phyloP scores from a whole-genome alignment of 2,329 filamentous ascomycete genomes.

The Pseudogymnoascus sp. region DNA sequence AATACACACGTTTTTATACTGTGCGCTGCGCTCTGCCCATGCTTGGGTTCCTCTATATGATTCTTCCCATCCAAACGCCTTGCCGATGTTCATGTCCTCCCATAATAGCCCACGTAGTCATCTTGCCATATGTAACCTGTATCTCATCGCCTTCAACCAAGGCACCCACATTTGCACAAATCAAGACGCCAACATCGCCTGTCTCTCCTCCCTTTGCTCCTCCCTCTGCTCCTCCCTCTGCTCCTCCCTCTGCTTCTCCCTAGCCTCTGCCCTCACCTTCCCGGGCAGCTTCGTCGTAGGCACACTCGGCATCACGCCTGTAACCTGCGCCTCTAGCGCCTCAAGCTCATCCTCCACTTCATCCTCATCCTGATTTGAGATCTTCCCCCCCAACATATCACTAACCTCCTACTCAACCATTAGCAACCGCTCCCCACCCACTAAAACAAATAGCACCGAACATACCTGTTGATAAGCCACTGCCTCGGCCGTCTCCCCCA shows the following conservation, averaged over 20 bases:
- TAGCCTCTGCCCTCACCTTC: conserved; percentile 24
- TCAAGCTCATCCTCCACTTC: conserved; percentile 95
- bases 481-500: conserved; percentile 87
- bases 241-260: conserved; percentile 20
- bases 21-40: neutral
- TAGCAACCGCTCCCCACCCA: neutral
- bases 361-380: conserved; percentile 93
- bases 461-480: conserved; percentile 81
- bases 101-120: neutral
- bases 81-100: neutral
- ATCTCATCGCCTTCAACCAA: neutral
- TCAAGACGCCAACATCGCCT: conserved; percentile 26
- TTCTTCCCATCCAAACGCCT: neutral
- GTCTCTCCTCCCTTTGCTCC: conserved; percentile 18
- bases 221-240: conserved; percentile 20
- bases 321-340: conserved; percentile 62
- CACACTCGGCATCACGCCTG: conserved; percentile 28
- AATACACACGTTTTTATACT: neutral
- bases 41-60: neutral
- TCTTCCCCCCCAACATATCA: conserved; percentile 79
- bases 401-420: conserved; percentile 65
- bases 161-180: neutral
- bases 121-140: neutral
- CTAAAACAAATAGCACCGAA: conserved; percentile 10
- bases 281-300: conserved; percentile 17